Base-by-base conservation (phyloP, 208 protist species). In the Wallacemonas sp. region DNA sequence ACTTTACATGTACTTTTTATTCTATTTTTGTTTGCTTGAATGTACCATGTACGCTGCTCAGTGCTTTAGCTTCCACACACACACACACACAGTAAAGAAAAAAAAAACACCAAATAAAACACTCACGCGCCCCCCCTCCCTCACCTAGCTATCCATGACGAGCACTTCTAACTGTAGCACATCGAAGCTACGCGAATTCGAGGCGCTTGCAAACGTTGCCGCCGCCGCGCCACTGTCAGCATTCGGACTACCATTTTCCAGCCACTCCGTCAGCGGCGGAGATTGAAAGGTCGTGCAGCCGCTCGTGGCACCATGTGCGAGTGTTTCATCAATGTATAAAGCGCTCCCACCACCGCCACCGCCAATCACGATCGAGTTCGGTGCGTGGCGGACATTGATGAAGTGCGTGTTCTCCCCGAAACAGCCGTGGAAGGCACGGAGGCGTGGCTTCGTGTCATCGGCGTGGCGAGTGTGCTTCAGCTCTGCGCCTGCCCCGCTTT, bases 261-360 rank as follows among this genome's bases (percentile, higher is more conserved):
- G 27, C 79, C 80, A 93, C 15, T 72, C 47, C 3, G 83, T 90
- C 26, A 94, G 69, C 38, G 84, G 84, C 0, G 88, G 88, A 0
- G 84, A 90, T 1, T 3, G 36, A 59, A 94, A 94, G 1, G 88
- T 91, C 5, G 70, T 54, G 34, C 88, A 94, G 17, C 62, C 54
- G 21, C 72, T 75, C 1, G 88, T 90, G 6, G 88, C 78, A 15
- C 81, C 88, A 44, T 86, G 75, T 12, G 26, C 58, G 11, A 91
- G 58, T 19, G 69, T 72, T 36, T 66, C 39, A 46, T 87, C 75
- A 5, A 94, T 15, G 67, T 88, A 94, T 21, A 94, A 15, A 47
- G 75, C 80, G 63, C 75, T 82, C 17, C 79, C 85, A 0, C 79
- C 72, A 1, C 79, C 66, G 21, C 83, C 87, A 0, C 87, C 87